Percentiles rank a stretch among this genome's conserved stretches.
phyloP scores from a whole-genome alignment of 139 green algal genomes.

The Yamagishiella unicocca region DNA sequence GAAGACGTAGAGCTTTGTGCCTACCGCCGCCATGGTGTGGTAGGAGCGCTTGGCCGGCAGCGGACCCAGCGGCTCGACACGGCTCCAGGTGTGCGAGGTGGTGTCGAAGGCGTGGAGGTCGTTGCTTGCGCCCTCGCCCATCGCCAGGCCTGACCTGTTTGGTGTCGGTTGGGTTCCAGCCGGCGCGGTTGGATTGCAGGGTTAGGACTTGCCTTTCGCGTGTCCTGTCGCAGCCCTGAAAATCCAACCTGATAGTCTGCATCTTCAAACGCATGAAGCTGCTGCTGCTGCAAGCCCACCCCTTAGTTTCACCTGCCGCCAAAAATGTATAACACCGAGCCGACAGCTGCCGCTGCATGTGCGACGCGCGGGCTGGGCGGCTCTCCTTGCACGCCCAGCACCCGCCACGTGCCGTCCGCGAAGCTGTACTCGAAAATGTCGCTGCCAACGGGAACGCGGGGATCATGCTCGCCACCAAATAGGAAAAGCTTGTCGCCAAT shows the following conservation, averaged over 20 bases:
- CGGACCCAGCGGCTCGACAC: not conserved
- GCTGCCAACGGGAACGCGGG: constrained; percentile 49
- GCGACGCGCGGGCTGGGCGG: constrained; percentile 53
- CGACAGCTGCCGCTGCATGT: constrained; percentile 51
- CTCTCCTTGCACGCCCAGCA: constrained; percentile 25
- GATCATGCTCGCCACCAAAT: constrained; percentile 65
- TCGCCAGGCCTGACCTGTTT: constrained; percentile 54
- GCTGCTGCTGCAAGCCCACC: too few species aligned
- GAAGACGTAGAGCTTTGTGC: constrained; percentile 67
- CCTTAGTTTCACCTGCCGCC: constrained; percentile 53
- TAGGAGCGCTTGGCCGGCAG: constrained; percentile 53
- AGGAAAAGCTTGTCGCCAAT: constrained; percentile 43
- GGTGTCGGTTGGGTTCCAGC: too few species aligned
- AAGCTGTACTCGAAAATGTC: constrained; percentile 41
- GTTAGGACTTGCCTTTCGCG: too few species aligned
- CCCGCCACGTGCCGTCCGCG: constrained; percentile 20
- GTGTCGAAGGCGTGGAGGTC: constrained; percentile 61
- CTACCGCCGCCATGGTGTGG: constrained; percentile 55
- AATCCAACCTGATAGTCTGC: too few species aligned
- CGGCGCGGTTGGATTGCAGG: not conserved
- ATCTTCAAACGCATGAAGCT: too few species aligned
- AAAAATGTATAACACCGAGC: constrained; percentile 60
- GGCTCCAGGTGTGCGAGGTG: constrained; percentile 25
- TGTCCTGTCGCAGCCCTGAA: too few species aligned
- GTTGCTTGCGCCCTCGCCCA: constrained; percentile 53